A percentile compares a stretch with the other conserved stretches of the same genome.
These are phyloP conservation scores for Hypoxylon trugodes DNA, from an alignment of 495 filamentous ascomycete species.

Conservation along the genomic window DNA sequence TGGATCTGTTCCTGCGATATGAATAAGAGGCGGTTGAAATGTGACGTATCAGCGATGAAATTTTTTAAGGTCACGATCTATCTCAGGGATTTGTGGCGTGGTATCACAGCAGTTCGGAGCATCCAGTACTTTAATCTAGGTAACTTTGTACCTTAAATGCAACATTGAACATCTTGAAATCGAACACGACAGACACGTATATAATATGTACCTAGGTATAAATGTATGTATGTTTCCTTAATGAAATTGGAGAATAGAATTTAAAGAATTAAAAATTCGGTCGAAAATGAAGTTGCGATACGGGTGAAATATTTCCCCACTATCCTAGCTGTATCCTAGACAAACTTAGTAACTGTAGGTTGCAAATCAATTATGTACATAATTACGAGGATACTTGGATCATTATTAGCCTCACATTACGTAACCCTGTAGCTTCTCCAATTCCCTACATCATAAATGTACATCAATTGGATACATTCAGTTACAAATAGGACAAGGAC, in stretches of 20 bases:
- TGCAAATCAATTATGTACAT: too few relatives aligned
- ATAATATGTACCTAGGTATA: too few relatives aligned
- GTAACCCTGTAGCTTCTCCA: constrained; percentile 19
- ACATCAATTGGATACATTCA: neutral
- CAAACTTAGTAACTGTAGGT: constrained; percentile 1
- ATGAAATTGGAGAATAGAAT: too few relatives aligned
- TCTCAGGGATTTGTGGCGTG: constrained; percentile 28
- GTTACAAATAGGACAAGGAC: constrained; percentile 3
- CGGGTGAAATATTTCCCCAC: constrained; percentile 31
- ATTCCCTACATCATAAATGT: too few relatives aligned
- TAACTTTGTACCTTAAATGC: constrained; percentile 32
- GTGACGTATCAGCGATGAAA: constrained; percentile 40
- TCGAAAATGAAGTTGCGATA: constrained; percentile 35
- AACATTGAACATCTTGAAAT: too few relatives aligned
- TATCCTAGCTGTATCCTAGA: neutral
- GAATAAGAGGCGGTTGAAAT: constrained; percentile 22
- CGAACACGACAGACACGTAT: too few relatives aligned
- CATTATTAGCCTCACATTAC: constrained; percentile 32
- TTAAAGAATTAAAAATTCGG: constrained; percentile 18
- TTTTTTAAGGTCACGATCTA: constrained; percentile 40
- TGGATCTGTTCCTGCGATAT: constrained; percentile 9
- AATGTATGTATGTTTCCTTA: too few relatives aligned
- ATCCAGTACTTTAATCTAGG: constrained; percentile 31
- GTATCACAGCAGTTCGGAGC: constrained; percentile 24
- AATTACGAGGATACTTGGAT: neutral